phyloP scores from a whole-genome alignment of 345 rosid species.

The Stellera chamaejasme region DNA sequence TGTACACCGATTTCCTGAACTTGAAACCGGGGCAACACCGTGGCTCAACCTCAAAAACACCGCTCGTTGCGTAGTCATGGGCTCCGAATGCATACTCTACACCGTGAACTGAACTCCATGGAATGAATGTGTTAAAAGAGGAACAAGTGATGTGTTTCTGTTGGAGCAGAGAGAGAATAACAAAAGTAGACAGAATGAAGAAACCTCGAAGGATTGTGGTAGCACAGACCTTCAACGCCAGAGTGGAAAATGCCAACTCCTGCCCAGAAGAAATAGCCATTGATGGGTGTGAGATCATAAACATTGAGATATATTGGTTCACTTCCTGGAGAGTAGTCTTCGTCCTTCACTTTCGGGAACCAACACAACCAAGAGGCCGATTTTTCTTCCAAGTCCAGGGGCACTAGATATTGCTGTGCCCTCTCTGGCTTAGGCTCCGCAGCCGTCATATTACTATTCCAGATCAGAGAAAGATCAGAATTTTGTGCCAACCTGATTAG shows the following conservation, averaged over 20 bases:
- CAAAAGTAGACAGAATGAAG: not conserved
- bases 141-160: too few relatives aligned
- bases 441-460: too few relatives aligned
- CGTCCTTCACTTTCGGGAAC: slow-evolving; percentile 52
- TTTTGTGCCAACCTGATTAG: slow-evolving; percentile 29
- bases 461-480: slow-evolving; percentile 2
- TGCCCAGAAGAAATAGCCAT: slow-evolving; percentile 88
- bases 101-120: slow-evolving; percentile 50
- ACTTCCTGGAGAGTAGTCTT: slow-evolving; percentile 45
- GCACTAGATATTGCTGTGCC: slow-evolving; percentile 50
- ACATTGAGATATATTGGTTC: slow-evolving; percentile 79
- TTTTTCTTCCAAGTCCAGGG: slow-evolving; percentile 47
- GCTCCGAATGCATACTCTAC: slow-evolving; percentile 94
- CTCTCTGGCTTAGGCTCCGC: slow-evolving; percentile 51
- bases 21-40: slow-evolving; percentile 83
- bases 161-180: not conserved
- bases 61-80: slow-evolving; percentile 70
- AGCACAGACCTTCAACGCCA: slow-evolving; percentile 73
- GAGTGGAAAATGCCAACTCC: slow-evolving; percentile 92
- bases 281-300: slow-evolving; percentile 71
- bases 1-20: slow-evolving; percentile 70
- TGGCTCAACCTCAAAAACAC: slow-evolving; percentile 87
- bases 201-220: too few relatives aligned
- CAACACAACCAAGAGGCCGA: slow-evolving; percentile 58
- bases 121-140: too few relatives aligned